Evolutionary conservation across 2,329 filamentous ascomycete species (phyloP), one percentile per base, ranked within the genome.

Genomic region (Ceratocystiopsis brevicomis): DNA sequence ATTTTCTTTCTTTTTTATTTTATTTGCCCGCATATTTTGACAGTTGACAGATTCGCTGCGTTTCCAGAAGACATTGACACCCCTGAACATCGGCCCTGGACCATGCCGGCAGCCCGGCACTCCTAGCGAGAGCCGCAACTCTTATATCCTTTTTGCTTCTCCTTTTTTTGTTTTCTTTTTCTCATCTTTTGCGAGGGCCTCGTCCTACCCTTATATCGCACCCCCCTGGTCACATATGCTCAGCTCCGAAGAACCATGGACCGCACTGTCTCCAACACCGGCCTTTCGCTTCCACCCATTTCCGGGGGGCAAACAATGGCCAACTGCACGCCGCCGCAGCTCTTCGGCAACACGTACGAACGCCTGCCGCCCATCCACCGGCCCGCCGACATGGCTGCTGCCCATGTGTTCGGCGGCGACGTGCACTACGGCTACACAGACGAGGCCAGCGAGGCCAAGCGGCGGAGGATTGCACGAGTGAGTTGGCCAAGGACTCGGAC

Each of bases 401-500:
- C 56, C 43, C 71, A 73, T 44, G 69, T 78, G 64, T 76, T 73
- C 48, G 64, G 67, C 36, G 25, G 25, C 5, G 25, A 30, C 25
- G 71, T 76, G 49, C 68, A 71, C 18, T 65, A 64, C 18, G 59
- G 66, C 37, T 56, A 77, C 47, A 61, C 76, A 44, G 74, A 78
- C 49, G 76, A 81, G 52, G 70, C 71, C 44, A 83, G 78, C 53
- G 88, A 95, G 55, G 76, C 86, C 17, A 96, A 94, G 68, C 72
- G 86, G 57, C 73, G 87, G 60, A 76, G 86, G 55, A 94, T 94
- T 53, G 85, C 86, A 47, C 75, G 84, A 64, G 83, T 88, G 71
- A 66, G 76, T 56, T n/a, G 39, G 39, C 9, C 9, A 25, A 34
- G 39, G 18, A 15, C 1, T 15, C 32, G 19, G 25, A 21, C n/a